Conservation (phyloP, 2,329 filamentous ascomycete species). For the Talaromyces piceae region DNA sequence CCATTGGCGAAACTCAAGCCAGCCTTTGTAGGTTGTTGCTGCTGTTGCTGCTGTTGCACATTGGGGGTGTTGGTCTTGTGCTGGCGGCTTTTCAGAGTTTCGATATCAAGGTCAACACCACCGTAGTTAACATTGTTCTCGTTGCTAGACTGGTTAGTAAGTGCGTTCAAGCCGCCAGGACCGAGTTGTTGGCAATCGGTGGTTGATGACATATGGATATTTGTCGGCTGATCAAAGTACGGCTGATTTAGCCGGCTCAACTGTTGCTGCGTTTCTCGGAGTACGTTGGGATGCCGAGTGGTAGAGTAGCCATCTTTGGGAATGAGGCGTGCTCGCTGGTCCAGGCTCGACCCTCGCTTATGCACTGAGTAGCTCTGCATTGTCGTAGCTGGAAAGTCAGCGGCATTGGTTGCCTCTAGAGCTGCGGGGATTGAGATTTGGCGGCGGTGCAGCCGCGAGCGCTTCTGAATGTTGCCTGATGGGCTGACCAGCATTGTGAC, state of each 20-base stretch:
- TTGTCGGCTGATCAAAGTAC: constrained; percentile 27
- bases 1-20: constrained; percentile 15
- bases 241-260: constrained; percentile 58
- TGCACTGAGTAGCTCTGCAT: constrained; percentile 54
- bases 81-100: constrained; percentile 14
- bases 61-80: constrained; percentile 20
- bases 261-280: constrained; percentile 88
- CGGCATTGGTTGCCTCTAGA: constrained; percentile 68
- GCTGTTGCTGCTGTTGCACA: constrained; percentile 27
- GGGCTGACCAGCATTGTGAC: constrained; percentile 67
- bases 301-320: constrained; percentile 2
- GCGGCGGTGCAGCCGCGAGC: constrained; percentile 70
- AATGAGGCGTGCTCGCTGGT: constrained; percentile 52
- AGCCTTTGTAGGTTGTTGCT: constrained; percentile 16
- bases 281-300: constrained; percentile 61
- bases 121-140: constrained; percentile 24
- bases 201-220: constrained; percentile 18
- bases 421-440: constrained; percentile 78
- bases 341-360: constrained; percentile 77
- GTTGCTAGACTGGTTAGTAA: constrained; percentile 28
- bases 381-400: constrained; percentile 50
- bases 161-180: constrained; percentile 24
- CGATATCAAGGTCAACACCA: constrained; percentile 15
- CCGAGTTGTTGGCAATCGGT: constrained; percentile 22
- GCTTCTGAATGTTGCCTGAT: constrained; percentile 63